phyloP scores from a whole-genome alignment of 2,329 filamentous ascomycete genomes.

The Colletotrichum truncatum region DNA sequence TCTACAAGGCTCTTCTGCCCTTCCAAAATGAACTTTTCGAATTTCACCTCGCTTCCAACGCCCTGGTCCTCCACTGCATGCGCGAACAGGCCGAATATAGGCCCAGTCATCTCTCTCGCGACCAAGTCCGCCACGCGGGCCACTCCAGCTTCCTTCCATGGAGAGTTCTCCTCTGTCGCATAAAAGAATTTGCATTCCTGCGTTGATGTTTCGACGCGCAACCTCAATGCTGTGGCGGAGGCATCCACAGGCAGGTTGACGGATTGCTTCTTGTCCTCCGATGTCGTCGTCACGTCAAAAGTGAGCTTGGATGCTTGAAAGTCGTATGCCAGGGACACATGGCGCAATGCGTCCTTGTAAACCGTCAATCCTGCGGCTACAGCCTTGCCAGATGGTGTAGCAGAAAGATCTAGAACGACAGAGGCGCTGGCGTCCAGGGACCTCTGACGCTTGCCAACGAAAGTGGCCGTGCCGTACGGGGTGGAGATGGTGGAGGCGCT shows the following conservation, averaged over 20 bases:
- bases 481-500: background rate
- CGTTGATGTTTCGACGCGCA: background rate
- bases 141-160: background rate
- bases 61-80: background rate
- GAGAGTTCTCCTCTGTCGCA: background rate
- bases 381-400: background rate
- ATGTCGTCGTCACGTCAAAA: background rate
- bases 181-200: background rate
- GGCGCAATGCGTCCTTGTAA: slow-evolving; percentile 19
- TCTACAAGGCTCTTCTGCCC: background rate
- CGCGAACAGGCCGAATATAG: slow-evolving; percentile 41
- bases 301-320: background rate
- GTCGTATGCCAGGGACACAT: background rate
- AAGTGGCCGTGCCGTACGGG: background rate
- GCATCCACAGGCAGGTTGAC: background rate
- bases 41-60: background rate
- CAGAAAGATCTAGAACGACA: background rate
- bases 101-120: slow-evolving; percentile 42
- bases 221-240: background rate
- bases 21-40: background rate
- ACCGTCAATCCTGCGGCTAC: slow-evolving; percentile 12
- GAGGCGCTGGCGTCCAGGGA: slow-evolving; percentile 1
- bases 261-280: background rate
- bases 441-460: slow-evolving; percentile 15
- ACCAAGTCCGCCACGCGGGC: slow-evolving; percentile 41